These are phyloP conservation scores for Boletus coccyginus DNA, from an alignment of 768 basidiomycete species.

Conservation along the genomic window DNA sequence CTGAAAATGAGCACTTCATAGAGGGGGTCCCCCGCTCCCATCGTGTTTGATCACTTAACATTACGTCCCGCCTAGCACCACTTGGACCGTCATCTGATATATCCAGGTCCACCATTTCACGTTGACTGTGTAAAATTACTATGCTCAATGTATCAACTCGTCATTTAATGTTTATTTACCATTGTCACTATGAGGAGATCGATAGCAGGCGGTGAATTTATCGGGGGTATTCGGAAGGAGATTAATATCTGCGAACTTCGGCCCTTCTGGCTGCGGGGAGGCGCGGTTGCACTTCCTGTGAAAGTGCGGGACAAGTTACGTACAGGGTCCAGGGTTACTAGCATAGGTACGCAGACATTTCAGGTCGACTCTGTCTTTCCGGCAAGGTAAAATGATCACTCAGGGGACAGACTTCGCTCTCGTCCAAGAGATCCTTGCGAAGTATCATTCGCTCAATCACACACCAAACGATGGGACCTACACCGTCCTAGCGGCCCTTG, in stretches of 20 bases:
- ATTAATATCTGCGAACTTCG: constrained; percentile 10
- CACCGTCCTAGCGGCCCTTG: constrained; percentile 59
- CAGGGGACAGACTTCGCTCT: constrained; percentile 23
- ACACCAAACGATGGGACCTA: constrained; percentile 54
- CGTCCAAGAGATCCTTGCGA: constrained; percentile 38
- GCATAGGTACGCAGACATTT: neutral
- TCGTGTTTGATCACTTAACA: constrained; percentile 9
- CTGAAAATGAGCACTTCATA: constrained; percentile 48
- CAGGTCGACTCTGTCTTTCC: no score
- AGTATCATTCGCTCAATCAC: constrained; percentile 47
- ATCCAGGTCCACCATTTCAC: constrained; percentile 3
- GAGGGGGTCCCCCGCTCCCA: constrained; percentile 5
- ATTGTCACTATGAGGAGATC: neutral
- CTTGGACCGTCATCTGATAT: constrained; percentile 11
- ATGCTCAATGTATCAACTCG: constrained; percentile 18
- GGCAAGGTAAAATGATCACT: no score
- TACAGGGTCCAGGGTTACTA: constrained; percentile 28
- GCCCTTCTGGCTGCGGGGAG: constrained; percentile 5
- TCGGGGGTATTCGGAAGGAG: neutral
- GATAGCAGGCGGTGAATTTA: neutral
- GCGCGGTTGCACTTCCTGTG: constrained; percentile 33
- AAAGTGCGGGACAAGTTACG: constrained; percentile 14
- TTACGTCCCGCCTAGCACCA: constrained; percentile 4
- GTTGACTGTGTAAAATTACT: constrained; percentile 20
- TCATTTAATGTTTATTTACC: constrained; percentile 24